Evolutionary conservation across 495 filamentous ascomycete species (phyloP), one percentile per base, ranked within the genome.

Genomic region (Aspergillus affinis): DNA sequence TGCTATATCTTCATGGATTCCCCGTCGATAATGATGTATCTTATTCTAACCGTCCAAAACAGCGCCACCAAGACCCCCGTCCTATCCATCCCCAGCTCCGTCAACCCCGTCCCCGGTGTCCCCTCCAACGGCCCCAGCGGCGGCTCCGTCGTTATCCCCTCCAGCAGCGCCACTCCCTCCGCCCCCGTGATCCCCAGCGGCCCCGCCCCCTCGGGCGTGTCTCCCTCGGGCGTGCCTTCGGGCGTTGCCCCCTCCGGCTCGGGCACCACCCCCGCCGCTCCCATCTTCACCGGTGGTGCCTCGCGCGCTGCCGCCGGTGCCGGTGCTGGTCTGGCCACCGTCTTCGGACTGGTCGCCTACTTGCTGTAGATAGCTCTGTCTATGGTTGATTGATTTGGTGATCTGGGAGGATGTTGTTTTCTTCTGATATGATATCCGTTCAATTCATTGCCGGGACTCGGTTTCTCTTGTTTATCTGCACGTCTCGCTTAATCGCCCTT

Each of bases 311-410:
- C 70, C 58, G 69, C 67, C 69, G 74, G 88, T 65, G 86, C 86
- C 58, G 87, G 87, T 67, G 87, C 82, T 65, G 86, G 80, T 74
- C 85, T 92, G 61, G 90, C 86, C 65, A 87, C 83, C 77, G 77
- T 92, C 67, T 83, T 92, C 77, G 91, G 86, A 76, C 70, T 87
- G 65, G 88, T 83, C 68, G 90, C 88, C 69, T 83, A 85, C 76
- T 68, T 89, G 69, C 84, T 92, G 81, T 93, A 93, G 90, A 79
- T 51, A 47, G 41, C 21, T 49, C 47, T 49, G 18, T 49, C 19
- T 49, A 19, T 49, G 47, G 47, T 17, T 26, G 51, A 30, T 48
- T 57, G 36, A 30, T 30, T 56, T 30, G 29, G 29, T 30, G 4
- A 4, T 30, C 29, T 32, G 30, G 30, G 30, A 32, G 9, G 36